Evolutionary conservation across 108 stramenopile species (phyloP).

Genomic region (Fragilaria crotonensis): DNA sequence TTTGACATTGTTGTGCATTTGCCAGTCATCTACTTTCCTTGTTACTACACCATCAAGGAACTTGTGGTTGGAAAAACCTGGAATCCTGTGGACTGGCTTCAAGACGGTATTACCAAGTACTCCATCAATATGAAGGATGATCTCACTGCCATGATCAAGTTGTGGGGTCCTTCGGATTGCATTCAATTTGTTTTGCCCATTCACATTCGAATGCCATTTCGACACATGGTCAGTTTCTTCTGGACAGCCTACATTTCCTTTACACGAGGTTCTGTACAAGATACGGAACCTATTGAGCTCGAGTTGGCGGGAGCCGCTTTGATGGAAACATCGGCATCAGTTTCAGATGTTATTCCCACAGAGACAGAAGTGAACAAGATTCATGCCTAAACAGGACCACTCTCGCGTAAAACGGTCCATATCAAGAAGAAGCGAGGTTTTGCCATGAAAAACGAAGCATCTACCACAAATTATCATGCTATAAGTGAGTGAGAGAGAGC

Average conservation of each 20-base stretch:
- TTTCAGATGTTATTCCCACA: too few relatives aligned
- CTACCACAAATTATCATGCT: too few relatives aligned
- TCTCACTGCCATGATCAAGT: conserved; percentile 69
- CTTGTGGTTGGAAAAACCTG: conserved; percentile 66
- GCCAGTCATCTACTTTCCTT: conserved; percentile 87
- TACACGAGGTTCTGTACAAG: conserved; percentile 63
- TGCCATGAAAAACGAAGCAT: too few relatives aligned
- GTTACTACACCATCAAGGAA: conserved; percentile 87
- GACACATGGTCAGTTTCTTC: conserved; percentile 87
- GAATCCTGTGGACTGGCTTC: conserved; percentile 82
- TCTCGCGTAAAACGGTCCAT: too few relatives aligned
- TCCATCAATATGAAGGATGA: conserved; percentile 75
- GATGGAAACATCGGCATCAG: too few relatives aligned
- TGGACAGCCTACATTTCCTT: conserved; percentile 91
- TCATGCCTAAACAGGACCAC: too few relatives aligned
- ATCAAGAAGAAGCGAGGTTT: too few relatives aligned
- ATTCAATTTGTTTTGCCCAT: conserved; percentile 85
- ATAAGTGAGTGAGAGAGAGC: too few relatives aligned
- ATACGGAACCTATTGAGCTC: too few relatives aligned
- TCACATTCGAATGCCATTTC: conserved; percentile 82
- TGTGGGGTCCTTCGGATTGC: conserved; percentile 89
- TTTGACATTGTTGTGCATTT: conserved; percentile 86
- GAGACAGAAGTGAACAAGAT: too few relatives aligned
- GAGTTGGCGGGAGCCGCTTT: too few relatives aligned
- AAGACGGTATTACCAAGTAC: conserved; percentile 74